Evolutionary conservation across 2,329 filamentous ascomycete species (phyloP).

Genomic region (Diplodia seriata): DNA sequence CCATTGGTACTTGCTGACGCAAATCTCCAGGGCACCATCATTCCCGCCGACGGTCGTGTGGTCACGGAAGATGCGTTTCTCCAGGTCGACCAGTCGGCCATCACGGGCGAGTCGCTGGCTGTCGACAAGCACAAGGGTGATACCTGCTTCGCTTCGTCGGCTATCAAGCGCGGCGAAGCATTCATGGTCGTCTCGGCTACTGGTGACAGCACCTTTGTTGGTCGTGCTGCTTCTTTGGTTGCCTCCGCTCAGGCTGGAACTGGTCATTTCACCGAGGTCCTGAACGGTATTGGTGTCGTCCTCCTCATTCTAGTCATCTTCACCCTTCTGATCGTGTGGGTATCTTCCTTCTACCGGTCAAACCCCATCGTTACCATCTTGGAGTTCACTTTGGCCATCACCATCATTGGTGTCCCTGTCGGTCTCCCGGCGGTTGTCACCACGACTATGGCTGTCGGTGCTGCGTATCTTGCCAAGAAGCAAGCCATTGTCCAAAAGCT

Average conservation of each 20-base stretch:
- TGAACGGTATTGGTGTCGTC: constrained; percentile 84
- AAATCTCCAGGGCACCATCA: constrained; percentile 71
- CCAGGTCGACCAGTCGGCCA: constrained; percentile 90
- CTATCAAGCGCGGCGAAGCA: constrained; percentile 88
- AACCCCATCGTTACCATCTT: constrained; percentile 81
- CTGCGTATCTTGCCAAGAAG: constrained; percentile 89
- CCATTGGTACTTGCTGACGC: background rate
- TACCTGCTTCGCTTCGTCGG: constrained; percentile 82
- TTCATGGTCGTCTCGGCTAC: constrained; percentile 83
- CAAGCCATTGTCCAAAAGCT: constrained; percentile 94
- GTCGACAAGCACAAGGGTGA: constrained; percentile 87
- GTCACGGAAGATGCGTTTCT: constrained; percentile 84
- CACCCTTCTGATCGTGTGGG: constrained; percentile 83
- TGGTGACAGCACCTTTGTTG: constrained; percentile 89
- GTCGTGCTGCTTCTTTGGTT: constrained; percentile 85
- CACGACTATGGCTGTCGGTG: constrained; percentile 93
- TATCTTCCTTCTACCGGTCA: constrained; percentile 86
- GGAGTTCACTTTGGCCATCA: constrained; percentile 85
- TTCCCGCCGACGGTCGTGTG: constrained; percentile 86
- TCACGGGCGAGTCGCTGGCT: constrained; percentile 89
- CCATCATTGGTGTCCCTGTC: constrained; percentile 90
- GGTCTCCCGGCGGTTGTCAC: constrained; percentile 93
- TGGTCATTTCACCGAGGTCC: constrained; percentile 90
- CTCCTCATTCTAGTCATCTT: constrained; percentile 81
- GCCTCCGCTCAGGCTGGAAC: constrained; percentile 74